A percentile compares a stretch with the other conserved stretches of the same genome.
These are phyloP conservation scores for Verticillium isaacii DNA, from an alignment of 2,329 filamentous ascomycete species.

Conservation along the genomic window DNA sequence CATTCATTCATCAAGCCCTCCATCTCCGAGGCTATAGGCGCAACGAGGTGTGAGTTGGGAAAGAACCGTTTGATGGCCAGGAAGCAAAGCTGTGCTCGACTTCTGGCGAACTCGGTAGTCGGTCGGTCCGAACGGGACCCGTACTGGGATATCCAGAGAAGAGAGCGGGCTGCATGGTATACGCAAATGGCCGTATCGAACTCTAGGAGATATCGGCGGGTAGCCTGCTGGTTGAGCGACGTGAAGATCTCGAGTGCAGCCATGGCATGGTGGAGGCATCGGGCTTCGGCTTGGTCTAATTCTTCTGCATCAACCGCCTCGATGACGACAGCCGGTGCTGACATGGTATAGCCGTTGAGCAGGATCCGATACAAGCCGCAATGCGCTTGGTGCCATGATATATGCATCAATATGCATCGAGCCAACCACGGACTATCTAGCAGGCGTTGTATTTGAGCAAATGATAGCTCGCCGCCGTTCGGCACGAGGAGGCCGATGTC, in stretches of 20 bases:
- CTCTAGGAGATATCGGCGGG: constrained; percentile 25
- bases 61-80: no score
- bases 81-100: neutral
- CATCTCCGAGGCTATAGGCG: neutral
- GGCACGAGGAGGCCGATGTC: neutral
- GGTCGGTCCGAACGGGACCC: constrained; percentile 1
- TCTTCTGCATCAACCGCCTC: constrained; percentile 19
- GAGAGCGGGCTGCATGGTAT: constrained; percentile 31
- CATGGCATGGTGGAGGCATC: constrained; percentile 28
- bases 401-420: constrained; percentile 9
- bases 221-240: constrained; percentile 22
- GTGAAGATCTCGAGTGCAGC: constrained; percentile 8
- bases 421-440: constrained; percentile 13
- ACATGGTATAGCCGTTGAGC: constrained; percentile 32
- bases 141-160: constrained; percentile 22
- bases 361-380: constrained; percentile 38
- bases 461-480: neutral
- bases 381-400: constrained; percentile 32
- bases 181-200: constrained; percentile 33
- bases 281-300: constrained; percentile 21
- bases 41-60: no score
- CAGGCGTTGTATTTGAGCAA: neutral
- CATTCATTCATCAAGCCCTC: neutral
- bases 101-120: constrained; percentile 16
- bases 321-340: constrained; percentile 20